Evolutionary conservation across 163 green algal species (phyloP), one percentile per base, ranked within the genome.

Genomic region (Chloromonas sp.): DNA sequence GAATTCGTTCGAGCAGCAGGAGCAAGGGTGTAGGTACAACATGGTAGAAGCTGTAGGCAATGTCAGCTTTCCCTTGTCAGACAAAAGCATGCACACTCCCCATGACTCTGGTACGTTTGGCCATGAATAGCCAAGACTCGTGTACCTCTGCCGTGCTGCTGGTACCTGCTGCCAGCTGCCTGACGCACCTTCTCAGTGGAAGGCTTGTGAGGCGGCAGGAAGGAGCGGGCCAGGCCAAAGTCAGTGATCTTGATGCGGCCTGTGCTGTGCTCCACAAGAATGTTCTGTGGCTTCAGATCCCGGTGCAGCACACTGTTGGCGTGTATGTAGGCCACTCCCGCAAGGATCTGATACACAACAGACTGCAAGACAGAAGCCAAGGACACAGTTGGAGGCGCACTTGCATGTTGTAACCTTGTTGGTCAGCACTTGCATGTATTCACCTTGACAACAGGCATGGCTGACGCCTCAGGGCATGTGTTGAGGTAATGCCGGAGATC

Each of bases 231-330:
- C 61, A 98, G 90, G 0, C 96, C 96, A 89, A 98, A 98, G 88
- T 98, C 96, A 14, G 96, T 95, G 13, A 98, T 85, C 87, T 98
- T 98, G 79, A 98, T 82, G 1, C 60, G 62, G 1, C 89, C 87
- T 3, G 76, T 87, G 84, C 2, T 8, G 58, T 71, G 78, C 60
- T 92, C 89, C 0, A 95, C 78, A 60, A 96, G 86, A 2, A 96
- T 83, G 85, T 96, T 96, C 59, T 95, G 92, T 1, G 94, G 95
- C 87, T 98, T 98, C 58, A 98, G 88, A 84, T 98, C 95, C 0
- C 95, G 84, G 88, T 98, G 95, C 76, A 98, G 87, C 3, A 98
- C 91, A 70, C 92, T 85, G 88, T 95, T 92, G 3, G 93, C 86
- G 88, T 98, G 95, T 15, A 92, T 95, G 84, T 95, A 91, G 3